These are phyloP conservation scores for Candida manassasensis DNA, from an alignment of 805 yeast species.

Conservation along the genomic window DNA sequence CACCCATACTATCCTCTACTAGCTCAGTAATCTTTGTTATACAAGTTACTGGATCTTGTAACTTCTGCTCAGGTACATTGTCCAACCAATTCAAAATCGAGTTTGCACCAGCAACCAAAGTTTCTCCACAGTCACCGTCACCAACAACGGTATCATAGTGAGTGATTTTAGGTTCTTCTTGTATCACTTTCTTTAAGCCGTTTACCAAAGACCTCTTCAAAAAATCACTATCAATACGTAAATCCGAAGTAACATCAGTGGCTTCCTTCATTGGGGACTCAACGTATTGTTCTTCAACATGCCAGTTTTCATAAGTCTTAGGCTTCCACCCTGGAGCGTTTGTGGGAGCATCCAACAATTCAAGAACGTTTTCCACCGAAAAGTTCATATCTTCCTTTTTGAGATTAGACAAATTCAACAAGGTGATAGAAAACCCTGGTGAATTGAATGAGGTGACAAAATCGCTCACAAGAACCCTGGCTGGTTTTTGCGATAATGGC, in stretches of 20 bases:
- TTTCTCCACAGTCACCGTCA: conserved; percentile 97
- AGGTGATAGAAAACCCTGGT: conserved; percentile 84
- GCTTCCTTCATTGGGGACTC: conserved; percentile 26
- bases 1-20: conserved; percentile 93
- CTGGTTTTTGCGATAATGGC: conserved; percentile 55
- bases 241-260: conserved; percentile 20
- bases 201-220: conserved; percentile 50
- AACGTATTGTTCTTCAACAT: conserved; percentile 22
- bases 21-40: conserved; percentile 72
- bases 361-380: conserved; percentile 29
- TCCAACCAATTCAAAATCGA: conserved; percentile 57
- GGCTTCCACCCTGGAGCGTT: conserved; percentile 82
- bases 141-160: conserved; percentile 85
- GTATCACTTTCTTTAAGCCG: conserved; percentile 25
- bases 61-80: conserved; percentile 16
- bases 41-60: conserved; percentile 51
- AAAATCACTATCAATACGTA: conserved; percentile 33
- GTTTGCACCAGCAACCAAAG: conserved; percentile 76
- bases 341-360: conserved; percentile 64
- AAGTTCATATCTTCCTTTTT: conserved; percentile 27
- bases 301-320: conserved; percentile 19
- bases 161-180: conserved; percentile 74
- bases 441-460: conserved; percentile 88
- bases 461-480: conserved; percentile 67
- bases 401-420: conserved; percentile 63